These are phyloP conservation scores for Truncatella angustata DNA, from an alignment of 2,329 filamentous ascomycete genomes.

Conservation along the genomic window DNA sequence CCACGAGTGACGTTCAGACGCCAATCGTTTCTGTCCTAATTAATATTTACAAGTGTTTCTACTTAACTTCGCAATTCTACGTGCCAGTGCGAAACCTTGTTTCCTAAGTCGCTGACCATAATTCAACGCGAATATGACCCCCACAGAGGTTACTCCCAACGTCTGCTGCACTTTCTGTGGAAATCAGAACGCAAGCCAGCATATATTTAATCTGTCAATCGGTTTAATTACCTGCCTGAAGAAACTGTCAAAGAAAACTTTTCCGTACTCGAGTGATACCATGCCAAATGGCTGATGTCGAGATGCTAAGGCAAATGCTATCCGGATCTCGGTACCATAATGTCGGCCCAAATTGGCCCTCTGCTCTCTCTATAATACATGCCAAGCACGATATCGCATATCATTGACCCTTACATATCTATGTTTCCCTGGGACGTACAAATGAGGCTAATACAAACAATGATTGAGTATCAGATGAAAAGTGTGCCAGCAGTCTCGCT, in stretches of 20 bases:
- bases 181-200: neutral
- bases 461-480: constrained; percentile 22
- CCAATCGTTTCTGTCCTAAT: too few relatives aligned
- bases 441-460: constrained; percentile 29
- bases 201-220: neutral
- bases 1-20: too few relatives aligned
- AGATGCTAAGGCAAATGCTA: constrained; percentile 4
- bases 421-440: constrained; percentile 19
- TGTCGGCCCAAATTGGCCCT: neutral
- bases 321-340: neutral
- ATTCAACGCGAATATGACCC: too few relatives aligned
- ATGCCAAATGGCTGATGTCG: neutral
- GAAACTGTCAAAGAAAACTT: neutral
- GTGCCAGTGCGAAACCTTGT: too few relatives aligned
- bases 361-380: neutral
- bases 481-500: constrained; percentile 1
- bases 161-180: too few relatives aligned
- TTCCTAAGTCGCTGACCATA: too few relatives aligned
- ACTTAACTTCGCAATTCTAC: too few relatives aligned
- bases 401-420: constrained; percentile 6
- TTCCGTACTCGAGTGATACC: neutral
- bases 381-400: constrained; percentile 13
- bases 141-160: too few relatives aligned
- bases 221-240: neutral
- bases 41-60: too few relatives aligned